Evolutionary conservation across 768 basidiomycete genomes (phyloP).

Genomic region (Mycena crocata): DNA sequence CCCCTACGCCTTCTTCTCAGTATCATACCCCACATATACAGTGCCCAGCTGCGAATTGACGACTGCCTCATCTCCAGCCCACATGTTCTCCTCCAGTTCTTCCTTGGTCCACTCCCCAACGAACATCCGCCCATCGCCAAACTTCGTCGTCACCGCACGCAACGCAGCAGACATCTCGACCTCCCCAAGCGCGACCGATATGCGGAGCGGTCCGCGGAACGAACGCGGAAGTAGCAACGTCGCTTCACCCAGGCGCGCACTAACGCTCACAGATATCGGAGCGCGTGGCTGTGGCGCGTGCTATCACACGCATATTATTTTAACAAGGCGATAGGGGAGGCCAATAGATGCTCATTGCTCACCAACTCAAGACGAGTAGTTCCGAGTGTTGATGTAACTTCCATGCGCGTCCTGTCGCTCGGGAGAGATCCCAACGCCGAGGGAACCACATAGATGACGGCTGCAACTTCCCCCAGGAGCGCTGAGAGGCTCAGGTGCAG

Average conservation of each 20-base stretch:
- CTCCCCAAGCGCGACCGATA: slow-evolving; percentile 21
- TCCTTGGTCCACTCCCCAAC: slow-evolving; percentile 24
- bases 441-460: slow-evolving; percentile 19
- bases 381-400: slow-evolving; percentile 17
- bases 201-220: slow-evolving; percentile 27
- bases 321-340: not conserved
- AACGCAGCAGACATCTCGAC: slow-evolving; percentile 17
- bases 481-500: slow-evolving; percentile 23
- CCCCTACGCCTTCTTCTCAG: too few species aligned
- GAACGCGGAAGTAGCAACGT: slow-evolving; percentile 27
- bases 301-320: slow-evolving; percentile 1
- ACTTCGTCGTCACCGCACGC: slow-evolving; percentile 1
- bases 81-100: not conserved
- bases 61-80: slow-evolving; percentile 22
- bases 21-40: slow-evolving; percentile 13
- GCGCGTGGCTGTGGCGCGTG: slow-evolving; percentile 26
- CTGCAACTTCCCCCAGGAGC: slow-evolving; percentile 19
- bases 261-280: slow-evolving; percentile 10
- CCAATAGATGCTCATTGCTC: not conserved
- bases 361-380: slow-evolving; percentile 8
- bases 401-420: slow-evolving; percentile 22
- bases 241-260: slow-evolving; percentile 21
- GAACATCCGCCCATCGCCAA: slow-evolving; percentile 15
- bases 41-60: slow-evolving; percentile 9
- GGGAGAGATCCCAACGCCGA: slow-evolving; percentile 1